Base-by-base conservation (phyloP, 208 protist species). In the Acanthamoeba pearcei region DNA sequence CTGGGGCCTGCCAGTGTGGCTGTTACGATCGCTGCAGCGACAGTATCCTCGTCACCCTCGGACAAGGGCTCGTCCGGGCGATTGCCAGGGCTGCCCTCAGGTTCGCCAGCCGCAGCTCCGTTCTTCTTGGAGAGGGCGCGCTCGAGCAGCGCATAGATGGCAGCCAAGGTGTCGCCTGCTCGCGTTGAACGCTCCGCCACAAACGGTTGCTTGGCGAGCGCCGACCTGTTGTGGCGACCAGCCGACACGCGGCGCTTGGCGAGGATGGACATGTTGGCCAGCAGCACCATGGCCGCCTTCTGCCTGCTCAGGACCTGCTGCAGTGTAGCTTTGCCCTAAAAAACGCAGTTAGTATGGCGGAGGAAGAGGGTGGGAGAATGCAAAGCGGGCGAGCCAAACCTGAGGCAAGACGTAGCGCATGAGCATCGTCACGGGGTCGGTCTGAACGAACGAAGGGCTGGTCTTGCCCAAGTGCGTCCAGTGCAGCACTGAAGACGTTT, bases 381-480 rank as follows among this genome's bases (percentile, higher is more conserved):
- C 32, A 57, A 60, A 60, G 49, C n/a, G n/a, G n/a, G n/a, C n/a
- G 55, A 85, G 3, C 35, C 55, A 85, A 35, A 85, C 76, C 76
- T 88, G 80, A 42, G 80, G 80, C 27, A 88, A 46, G 5, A 88
- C 80, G 53, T 88, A 88, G 46, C 80, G 80, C 80, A 88, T 88
- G 80, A 88, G 80, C 80, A 88, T 88, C 53, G 80, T 88, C 27
- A 88, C 53, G 42, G 80, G 80, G 32, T 88, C 80, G 27, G 80
- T 88, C 80, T 88, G 80, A 17, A 88, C 53, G 51, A 88, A 88
- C 51, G 80, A 88, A 42, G 80, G 80, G 17, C 80, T 88, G 24
- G 80, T 88, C 51, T 88, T 88, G 80, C 80, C 80, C 51, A 66
- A 35, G 53, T 88, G 80, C 51, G 80, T 88, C 80, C 80, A 88